Evolutionary conservation across 345 rosid genomes (phyloP).

Genomic region (Pelargonium nanum): DNA sequence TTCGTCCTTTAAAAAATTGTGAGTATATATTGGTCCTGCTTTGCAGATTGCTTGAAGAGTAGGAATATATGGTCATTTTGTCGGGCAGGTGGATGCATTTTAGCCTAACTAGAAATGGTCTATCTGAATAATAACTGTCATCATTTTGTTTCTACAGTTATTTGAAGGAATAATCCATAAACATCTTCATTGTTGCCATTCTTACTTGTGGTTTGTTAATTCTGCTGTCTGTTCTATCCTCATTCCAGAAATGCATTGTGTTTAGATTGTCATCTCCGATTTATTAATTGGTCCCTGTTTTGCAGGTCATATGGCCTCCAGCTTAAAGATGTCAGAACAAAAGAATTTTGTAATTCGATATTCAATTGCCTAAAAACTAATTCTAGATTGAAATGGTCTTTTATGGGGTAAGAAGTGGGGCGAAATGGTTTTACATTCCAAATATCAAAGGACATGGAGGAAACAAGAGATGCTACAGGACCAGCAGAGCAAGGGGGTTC

Average conservation of each 20-base stretch:
- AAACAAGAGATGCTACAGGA: constrained; percentile 58
- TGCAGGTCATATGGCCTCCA: constrained; percentile 47
- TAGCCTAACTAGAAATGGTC: too few relatives aligned
- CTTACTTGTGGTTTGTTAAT: too few relatives aligned
- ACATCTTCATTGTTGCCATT: too few relatives aligned
- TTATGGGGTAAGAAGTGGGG: constrained; percentile 48
- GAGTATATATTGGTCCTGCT: too few relatives aligned
- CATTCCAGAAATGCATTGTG: not conserved
- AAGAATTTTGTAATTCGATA: constrained; percentile 20
- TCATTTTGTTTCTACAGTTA: too few relatives aligned
- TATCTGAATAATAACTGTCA: too few relatives aligned
- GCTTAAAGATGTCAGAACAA: constrained; percentile 24
- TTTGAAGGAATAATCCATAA: too few relatives aligned
- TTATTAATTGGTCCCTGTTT: constrained; percentile 7
- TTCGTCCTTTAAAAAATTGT: too few relatives aligned
- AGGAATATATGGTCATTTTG: too few relatives aligned
- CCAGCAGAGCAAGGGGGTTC: constrained; percentile 60
- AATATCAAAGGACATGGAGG: constrained; percentile 62
- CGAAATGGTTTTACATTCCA: constrained; percentile 57
- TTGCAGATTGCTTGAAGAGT: too few relatives aligned
- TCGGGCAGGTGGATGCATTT: too few relatives aligned
- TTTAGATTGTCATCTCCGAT: not conserved
- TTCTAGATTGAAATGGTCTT: constrained; percentile 18
- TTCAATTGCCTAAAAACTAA: constrained; percentile 25
- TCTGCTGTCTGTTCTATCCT: too few relatives aligned